Base-by-base conservation (phyloP, 768 basidiomycete genomes). In the Kondoa subrosea region DNA sequence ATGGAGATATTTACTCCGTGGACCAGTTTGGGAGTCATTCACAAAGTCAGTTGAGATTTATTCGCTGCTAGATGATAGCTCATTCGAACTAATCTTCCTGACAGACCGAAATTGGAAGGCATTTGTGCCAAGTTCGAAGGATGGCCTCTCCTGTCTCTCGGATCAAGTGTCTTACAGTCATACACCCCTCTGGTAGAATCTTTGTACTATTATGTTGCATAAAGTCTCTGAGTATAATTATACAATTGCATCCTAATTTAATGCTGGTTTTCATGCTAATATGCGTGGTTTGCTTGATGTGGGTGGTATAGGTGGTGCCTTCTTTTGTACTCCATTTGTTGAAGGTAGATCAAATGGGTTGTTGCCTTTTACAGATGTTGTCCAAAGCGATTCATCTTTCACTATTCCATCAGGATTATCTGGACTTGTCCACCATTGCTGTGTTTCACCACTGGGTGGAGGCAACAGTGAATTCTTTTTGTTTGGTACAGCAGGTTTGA, bases 21-120 rank as follows among this genome's bases (percentile, higher is more conserved):
- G 73, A 1, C 73, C 73, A 2, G 70, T 70, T 1, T 74, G 73
- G 73, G 72, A 72, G 56, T 67, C 61, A n/a, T 74, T 69, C 67
- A 72, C 73, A 27, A 74, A 72, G 73, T 73, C 57, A 34, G 71
- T 70, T 1, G 0, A 12, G 2, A 30, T n/a, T 1, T 33, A 4
- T 33, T 1, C n/a, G 29, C 17, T 56, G 34, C 1, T 1, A 3
- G 3, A 25, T 16, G 17, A 34, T 21, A 12, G n/a, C 29, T 4
- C 21, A 32, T 1, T 25, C 34, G 26, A 27, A 3, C 26, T 33
- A 21, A 16, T 58, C n/a, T 12, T 1, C 2, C 14, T 0, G 16
- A 2, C 69, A 73, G 73, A 68, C 73, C 70, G 4, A 64, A 64
- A 21, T 64, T 74, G 21, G 66, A 74, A 34, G n/a, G 56, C 27